phyloP scores from a whole-genome alignment of 345 rosid species.

The Murraya paniculata region DNA sequence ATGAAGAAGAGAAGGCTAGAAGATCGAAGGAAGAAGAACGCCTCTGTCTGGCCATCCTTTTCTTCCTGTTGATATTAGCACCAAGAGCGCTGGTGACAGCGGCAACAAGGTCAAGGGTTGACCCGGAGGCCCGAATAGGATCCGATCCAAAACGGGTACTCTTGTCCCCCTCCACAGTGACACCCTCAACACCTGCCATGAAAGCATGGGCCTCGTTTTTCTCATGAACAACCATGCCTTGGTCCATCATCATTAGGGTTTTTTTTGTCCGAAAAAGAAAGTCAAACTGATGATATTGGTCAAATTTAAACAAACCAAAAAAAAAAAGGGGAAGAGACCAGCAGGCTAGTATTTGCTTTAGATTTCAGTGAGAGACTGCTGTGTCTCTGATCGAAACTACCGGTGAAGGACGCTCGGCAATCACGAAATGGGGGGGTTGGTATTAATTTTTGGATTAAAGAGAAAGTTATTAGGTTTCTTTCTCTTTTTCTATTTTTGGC shows the following conservation, averaged over 20 bases:
- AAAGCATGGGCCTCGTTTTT: slow-evolving; percentile 56
- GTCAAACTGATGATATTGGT: slow-evolving; percentile 28
- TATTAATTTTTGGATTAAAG: slow-evolving; percentile 28
- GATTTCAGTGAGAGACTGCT: slow-evolving; percentile 38
- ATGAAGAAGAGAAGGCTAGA: slow-evolving; percentile 34
- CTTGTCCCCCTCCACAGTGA: slow-evolving; percentile 27
- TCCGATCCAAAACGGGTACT: slow-evolving; percentile 24
- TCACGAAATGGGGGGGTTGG: slow-evolving; percentile 43
- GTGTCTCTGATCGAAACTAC: slow-evolving; percentile 43
- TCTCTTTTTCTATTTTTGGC: slow-evolving; percentile 45
- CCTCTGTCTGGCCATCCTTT: slow-evolving; percentile 88
- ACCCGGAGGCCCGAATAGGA: slow-evolving; percentile 28
- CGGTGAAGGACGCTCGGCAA: slow-evolving; percentile 77
- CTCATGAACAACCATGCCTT: slow-evolving; percentile 31
- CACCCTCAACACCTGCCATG: slow-evolving; percentile 55
- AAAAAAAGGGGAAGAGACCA: slow-evolving; percentile 20
- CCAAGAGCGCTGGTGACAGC: slow-evolving; percentile 47
- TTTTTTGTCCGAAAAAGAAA: slow-evolving; percentile 11
- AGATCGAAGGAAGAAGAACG: slow-evolving; percentile 55
- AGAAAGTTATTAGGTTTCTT: slow-evolving; percentile 12
- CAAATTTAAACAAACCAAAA: slow-evolving; percentile 17
- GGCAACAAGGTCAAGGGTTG: slow-evolving; percentile 40
- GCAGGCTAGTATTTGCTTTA: slow-evolving; percentile 25
- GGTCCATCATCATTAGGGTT: slow-evolving; percentile 40
- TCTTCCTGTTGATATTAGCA: slow-evolving; percentile 55